Evolutionary conservation across 2,329 filamentous ascomycete genomes (phyloP).

Genomic region (Colletotrichum agaves): DNA sequence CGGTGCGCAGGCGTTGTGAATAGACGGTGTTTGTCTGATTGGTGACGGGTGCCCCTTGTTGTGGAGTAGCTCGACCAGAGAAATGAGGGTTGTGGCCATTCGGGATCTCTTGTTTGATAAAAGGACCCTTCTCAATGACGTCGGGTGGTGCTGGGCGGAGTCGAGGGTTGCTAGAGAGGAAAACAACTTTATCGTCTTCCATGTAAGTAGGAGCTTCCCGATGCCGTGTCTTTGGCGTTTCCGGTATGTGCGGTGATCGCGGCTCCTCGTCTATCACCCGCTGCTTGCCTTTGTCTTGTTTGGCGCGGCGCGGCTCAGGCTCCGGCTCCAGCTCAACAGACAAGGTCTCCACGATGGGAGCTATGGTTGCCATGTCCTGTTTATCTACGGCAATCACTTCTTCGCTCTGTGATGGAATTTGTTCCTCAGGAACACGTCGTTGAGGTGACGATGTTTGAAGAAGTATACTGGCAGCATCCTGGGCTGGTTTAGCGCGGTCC

Average conservation of each 20-base stretch:
- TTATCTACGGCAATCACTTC: no score
- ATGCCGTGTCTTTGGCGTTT: neutral
- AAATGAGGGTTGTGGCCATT: neutral
- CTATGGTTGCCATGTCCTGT: neutral
- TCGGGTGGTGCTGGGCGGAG: neutral
- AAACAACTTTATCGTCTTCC: conserved; percentile 5
- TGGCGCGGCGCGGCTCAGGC: neutral
- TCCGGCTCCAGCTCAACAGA: neutral
- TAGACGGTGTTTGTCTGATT: neutral
- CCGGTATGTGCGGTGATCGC: neutral
- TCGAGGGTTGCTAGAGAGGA: conserved; percentile 5
- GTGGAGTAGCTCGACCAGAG: neutral
- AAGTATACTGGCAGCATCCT: neutral
- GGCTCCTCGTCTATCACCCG: neutral
- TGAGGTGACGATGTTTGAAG: neutral
- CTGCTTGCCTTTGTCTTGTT: conserved; percentile 12
- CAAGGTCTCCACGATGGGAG: neutral
- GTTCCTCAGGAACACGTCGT: no score
- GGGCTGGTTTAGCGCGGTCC: neutral
- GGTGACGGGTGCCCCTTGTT: neutral
- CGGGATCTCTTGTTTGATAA: neutral
- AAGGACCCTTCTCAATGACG: neutral
- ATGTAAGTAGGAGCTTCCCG: neutral
- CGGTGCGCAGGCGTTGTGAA: neutral
- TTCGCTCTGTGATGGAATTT: no score